phyloP scores from a whole-genome alignment of 352 stramenopile species.

The Phytophthora hibernalis region DNA sequence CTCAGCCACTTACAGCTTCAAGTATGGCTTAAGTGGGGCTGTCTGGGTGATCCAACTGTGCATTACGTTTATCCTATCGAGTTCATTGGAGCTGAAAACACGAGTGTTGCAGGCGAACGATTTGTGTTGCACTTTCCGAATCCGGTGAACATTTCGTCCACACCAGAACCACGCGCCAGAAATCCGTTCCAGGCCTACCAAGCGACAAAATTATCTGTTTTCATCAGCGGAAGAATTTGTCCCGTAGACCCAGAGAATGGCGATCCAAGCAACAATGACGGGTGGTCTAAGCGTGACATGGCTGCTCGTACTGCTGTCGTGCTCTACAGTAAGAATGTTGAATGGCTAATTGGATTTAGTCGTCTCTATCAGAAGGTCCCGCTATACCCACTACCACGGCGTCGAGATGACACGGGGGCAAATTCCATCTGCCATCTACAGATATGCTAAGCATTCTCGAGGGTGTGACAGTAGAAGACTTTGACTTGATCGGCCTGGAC shows the following conservation, averaged over 20 bases:
- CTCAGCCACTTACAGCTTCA: conserved; percentile 59
- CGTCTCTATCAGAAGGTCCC: conserved; percentile 53
- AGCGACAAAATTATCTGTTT: conserved; percentile 47
- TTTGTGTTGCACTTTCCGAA: conserved; percentile 14
- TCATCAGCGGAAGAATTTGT: conserved; percentile 53
- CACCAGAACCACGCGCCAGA: not conserved
- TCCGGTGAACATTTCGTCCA: not conserved
- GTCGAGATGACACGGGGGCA: not conserved
- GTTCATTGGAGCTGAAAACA: conserved; percentile 26
- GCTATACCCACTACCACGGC: conserved; percentile 35
- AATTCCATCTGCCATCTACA: conserved; percentile 4
- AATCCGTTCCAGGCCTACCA: conserved; percentile 40
- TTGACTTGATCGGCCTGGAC: conserved; percentile 72
- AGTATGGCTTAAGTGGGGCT: conserved; percentile 56
- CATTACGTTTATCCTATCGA: conserved; percentile 64
- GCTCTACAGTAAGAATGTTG: conserved; percentile 78
- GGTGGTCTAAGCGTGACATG: conserved; percentile 62
- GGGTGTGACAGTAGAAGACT: conserved; percentile 57
- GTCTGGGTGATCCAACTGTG: conserved; percentile 28
- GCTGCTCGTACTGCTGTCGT: conserved; percentile 64
- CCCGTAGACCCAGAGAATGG: conserved; percentile 26
- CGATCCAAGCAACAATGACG: conserved; percentile 21
- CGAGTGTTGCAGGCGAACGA: conserved; percentile 11
- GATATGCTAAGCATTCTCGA: conserved; percentile 44
- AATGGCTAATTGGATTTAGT: conserved; percentile 75